Base-by-base conservation (phyloP, 2,329 filamentous ascomycete genomes). In the Fonsecaea erecta region DNA sequence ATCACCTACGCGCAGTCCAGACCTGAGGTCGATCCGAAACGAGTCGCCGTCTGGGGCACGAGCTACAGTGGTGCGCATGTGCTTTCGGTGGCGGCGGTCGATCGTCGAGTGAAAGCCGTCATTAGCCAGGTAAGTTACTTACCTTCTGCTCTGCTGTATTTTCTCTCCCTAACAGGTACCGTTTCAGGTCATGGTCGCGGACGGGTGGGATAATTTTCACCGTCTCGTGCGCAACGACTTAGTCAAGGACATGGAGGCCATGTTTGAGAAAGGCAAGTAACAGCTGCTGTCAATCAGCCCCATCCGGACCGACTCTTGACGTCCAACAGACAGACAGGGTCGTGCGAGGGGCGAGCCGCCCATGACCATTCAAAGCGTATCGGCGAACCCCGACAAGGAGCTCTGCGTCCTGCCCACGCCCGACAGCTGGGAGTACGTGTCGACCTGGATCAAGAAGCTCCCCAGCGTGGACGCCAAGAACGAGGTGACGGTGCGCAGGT, bases 21-120 rank as follows among this genome's bases (percentile, higher is more conserved):
- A 18, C 26, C 62, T 3, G 71, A 77, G 21, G 74, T 79, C 2
- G 70, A 77, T 65, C 43, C 63, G 2, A 52, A 71, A n/a, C 75
- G 71, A 51, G 75, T 79, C 56, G 76, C 71, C 16, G 68, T 78
- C 18, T 80, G 77, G 76, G 78, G 77, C 3, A 74, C 60, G 30
- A 76, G 73, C 1, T 78, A 74, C 60, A 73, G 70, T 56, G 77
- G 76, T 14, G 77, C 76, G 14, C 72, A 79, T 71, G 75, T 75
- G 5, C 62, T 80, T 1, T 69, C 67, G 60, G 72, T 76, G 51
- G 76, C 70, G 14, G 76, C 77, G 21, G 66, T 73, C 4, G 77
- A 80, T 62, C 72, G 70, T 16, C 67, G 77, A 14, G 74, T 79
- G 35, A 78, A 79, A 62, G 75, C 72, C 5, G 76, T 78, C 1